Conservation (phyloP, 2,329 filamentous ascomycete species). For the Diaporthe sp. region DNA sequence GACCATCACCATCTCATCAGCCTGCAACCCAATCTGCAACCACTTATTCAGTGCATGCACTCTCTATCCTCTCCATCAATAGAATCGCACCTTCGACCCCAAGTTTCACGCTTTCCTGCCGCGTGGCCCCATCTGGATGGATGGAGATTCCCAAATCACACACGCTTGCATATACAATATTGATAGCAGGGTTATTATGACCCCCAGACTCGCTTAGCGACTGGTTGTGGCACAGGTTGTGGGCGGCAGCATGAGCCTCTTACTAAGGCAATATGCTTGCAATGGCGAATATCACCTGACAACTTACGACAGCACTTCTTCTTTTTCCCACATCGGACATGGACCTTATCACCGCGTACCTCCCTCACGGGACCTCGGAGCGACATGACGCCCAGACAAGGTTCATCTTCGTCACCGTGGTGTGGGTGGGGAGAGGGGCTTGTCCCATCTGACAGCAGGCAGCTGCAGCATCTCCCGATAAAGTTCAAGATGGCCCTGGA, state of each 20-base stretch:
- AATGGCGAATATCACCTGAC: slow-evolving; percentile 20
- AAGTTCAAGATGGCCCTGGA: slow-evolving; percentile 24
- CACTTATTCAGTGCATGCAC: slow-evolving; percentile 18
- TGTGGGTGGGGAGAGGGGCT: background rate
- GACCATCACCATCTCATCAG: slow-evolving; percentile 28
- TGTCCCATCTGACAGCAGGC: slow-evolving; percentile 28
- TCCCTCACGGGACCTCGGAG: slow-evolving; percentile 9
- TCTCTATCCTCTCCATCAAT: slow-evolving; percentile 10
- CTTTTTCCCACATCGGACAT: background rate
- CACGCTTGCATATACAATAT: slow-evolving; percentile 10
- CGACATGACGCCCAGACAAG: background rate
- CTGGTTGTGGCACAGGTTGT: background rate
- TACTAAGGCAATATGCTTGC: slow-evolving; percentile 2
- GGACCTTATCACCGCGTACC: slow-evolving; percentile 1
- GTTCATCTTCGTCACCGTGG: background rate
- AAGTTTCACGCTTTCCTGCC: background rate
- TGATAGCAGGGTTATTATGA: background rate
- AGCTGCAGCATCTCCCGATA: slow-evolving; percentile 30
- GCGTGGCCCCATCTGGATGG: slow-evolving; percentile 9
- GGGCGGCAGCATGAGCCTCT: slow-evolving; percentile 13
- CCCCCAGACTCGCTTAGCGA: slow-evolving; percentile 11
- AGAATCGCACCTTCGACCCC: slow-evolving; percentile 5
- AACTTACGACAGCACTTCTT: background rate
- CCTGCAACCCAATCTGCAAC: slow-evolving; percentile 37
- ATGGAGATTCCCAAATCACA: slow-evolving; percentile 12